Base-by-base conservation (phyloP, 495 filamentous ascomycete genomes). In the Penicillium odoratum region DNA sequence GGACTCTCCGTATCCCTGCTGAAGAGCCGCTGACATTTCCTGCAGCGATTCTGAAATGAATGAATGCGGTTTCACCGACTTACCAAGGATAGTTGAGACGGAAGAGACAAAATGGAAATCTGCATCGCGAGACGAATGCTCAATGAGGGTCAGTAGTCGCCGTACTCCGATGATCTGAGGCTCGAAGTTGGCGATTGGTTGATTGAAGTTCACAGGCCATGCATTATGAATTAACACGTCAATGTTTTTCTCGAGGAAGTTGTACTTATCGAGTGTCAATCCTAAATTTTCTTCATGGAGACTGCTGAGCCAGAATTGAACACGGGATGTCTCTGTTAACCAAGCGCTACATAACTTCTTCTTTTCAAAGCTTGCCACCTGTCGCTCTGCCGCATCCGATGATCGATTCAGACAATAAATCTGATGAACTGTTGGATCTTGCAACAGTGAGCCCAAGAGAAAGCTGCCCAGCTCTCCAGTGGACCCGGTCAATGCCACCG, bases 151-250 rank as follows among this genome's bases (percentile, higher is more conserved):
- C 44, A 46, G 16, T 26, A 46, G 44, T 13, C 26, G 8, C 7
- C 21, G 7, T 0, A 48, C 28, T 1, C 71, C 72, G 8, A 70
- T 5, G 11, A 48, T 29, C 1, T 30, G 25, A n/a, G 28, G 10
- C 26, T 31, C 15, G n/a, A 48, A 48, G 5, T 8, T 29, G 6
- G 4, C 26, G 5, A 48, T 26, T 29, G 25, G 46, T 5, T 30
- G 46, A 13, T 48, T 48, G 28, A 48, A 48, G 28, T 48, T 48
- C 9, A 48, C 46, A n/a, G 26, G 10, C 46, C 46, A 48, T 28
- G 46, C 28, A 31, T 48, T 48, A 28, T 48, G 26, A 5, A 48
- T 31, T 6, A 48, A 11, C 31, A 48, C 16, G 10, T 48, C 46
- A 16, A 48, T 16, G 11, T 46, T 46, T 4, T 46, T 5, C 28